Base-by-base conservation (phyloP, 345 rosid species). In the Acer yangbiense region DNA sequence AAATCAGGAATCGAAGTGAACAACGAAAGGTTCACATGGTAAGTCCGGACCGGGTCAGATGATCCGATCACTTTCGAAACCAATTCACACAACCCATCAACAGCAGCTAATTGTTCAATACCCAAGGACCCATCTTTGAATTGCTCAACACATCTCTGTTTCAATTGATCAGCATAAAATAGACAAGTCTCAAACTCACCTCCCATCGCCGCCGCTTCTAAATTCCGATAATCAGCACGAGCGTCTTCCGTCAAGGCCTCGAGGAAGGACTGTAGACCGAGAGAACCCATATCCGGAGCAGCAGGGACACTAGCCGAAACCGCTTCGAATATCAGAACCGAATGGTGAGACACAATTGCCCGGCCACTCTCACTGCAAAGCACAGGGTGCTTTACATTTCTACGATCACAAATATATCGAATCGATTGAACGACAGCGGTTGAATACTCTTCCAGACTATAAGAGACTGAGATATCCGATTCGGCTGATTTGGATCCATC, bases 1-100 rank as follows among this genome's bases (percentile, higher is more conserved):
- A 89, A 90, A 87, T 97, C 99, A 20, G 98, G 98, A 81, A 97
- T 94, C 2, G 99, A 97, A 48, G 99, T 94, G 84, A 97, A 97
- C 54, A 97, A 79, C 0, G 99, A 97, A 1, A 97, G 90, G 74
- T 97, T 97, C 23, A 91, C 90, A 71, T 93, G 89, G 80, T 92
- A 97, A 27, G 95, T 92, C 6, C 85, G 89, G 35, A 85, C 84
- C 0, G 92, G 82, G 60, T 92, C 92, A 1, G 89, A 78, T 3
- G 76, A 87, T 23, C 92, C 93, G 12, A 91, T 84, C 21, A 80
- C 89, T 39, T 87, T 88, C 18, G 85, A 78, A 39, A 91, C 89
- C 77, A 91, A 72, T 8, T 94, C 98, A 65, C 95, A 97, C 20
- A 97, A 83, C 54, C 89, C 92, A 86, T 97, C 99, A 73, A 91